Base-by-base conservation (phyloP, 495 filamentous ascomycete species). In the Talaromyces thailandensis region DNA sequence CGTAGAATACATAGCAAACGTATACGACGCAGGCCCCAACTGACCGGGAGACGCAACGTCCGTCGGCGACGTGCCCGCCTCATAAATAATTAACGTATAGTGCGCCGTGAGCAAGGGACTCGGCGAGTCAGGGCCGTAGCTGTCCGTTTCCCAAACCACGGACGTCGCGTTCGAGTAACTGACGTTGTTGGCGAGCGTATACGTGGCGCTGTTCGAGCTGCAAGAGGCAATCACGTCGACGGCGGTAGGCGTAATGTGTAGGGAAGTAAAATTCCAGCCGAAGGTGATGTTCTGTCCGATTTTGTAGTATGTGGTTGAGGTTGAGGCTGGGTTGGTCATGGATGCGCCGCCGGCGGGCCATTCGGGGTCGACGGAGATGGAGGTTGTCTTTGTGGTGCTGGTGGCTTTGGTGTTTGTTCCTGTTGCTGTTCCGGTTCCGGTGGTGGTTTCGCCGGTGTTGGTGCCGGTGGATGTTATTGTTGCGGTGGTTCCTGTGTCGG, bases 241-340 rank as follows among this genome's bases (percentile, higher is more conserved):
- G 31, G 84, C 87, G 3, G 84, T 85, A 0, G 94, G 94, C 1
- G 85, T 88, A 18, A 86, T 86, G 29, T 82, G 82, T 43, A 98
- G 78, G 51, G 88, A 91, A 2, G 94, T 98, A 77, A 96, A 98
- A 74, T 97, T 97, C 93, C 93, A 98, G 0, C 77, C 86, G 73
- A 93, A 93, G 1, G 92, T 96, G 16, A 96, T 79, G 60, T 81
- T 81, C 40, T 97, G 86, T 18, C 89, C 90, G 69, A 98, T 88
- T 73, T 93, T 93, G 85, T 91, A 98, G 69, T 91, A 90, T 64
- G 86, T 84, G 4, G 84, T 76, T 7, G 84, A 82, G 5, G 78
- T 79, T 1, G 79, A 73, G 31, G 77, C 75, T 0, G 94, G 94
- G 1, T 86, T 92, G 48, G 92, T 73, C 90, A 98, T 91, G n/a